Conservation (phyloP, 257 asterid species). For the Coffea eugenioides region DNA sequence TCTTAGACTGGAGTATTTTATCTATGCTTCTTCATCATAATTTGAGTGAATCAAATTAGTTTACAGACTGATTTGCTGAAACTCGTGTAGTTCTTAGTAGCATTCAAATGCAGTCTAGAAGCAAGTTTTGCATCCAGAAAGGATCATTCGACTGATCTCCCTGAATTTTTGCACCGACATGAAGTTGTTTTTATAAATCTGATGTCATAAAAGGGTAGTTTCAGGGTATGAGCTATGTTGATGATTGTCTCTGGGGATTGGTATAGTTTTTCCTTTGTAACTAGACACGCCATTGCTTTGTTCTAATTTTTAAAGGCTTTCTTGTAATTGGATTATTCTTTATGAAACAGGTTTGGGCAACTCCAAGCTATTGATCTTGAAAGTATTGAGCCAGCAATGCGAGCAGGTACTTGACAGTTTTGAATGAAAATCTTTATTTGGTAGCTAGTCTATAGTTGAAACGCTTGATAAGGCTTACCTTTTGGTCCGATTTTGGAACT, state of each 20-base stretch:
- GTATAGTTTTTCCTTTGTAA: background rate
- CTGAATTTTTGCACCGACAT: background rate
- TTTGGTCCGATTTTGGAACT: background rate
- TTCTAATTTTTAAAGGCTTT: background rate
- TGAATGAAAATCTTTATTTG: background rate
- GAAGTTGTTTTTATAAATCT: background rate
- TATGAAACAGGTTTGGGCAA: conserved; percentile 62
- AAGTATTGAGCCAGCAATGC: conserved; percentile 79
- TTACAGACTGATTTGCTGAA: background rate
- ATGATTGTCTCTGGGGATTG: background rate
- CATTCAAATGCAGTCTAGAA: background rate
- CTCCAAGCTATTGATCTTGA: conserved; percentile 88
- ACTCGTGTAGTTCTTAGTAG: background rate
- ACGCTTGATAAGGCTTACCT: background rate
- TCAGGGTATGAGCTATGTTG: background rate
- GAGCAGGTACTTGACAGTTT: conserved; percentile 59
- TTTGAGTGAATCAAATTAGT: background rate
- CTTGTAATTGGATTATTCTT: background rate
- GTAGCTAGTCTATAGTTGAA: background rate
- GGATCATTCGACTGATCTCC: background rate
- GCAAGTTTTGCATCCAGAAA: background rate
- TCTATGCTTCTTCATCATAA: background rate
- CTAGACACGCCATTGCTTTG: background rate
- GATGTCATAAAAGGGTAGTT: background rate
- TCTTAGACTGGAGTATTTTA: background rate